Evolutionary conservation across 768 basidiomycete species (phyloP), one percentile per base, ranked within the genome.

Genomic region (Russula earlei): DNA sequence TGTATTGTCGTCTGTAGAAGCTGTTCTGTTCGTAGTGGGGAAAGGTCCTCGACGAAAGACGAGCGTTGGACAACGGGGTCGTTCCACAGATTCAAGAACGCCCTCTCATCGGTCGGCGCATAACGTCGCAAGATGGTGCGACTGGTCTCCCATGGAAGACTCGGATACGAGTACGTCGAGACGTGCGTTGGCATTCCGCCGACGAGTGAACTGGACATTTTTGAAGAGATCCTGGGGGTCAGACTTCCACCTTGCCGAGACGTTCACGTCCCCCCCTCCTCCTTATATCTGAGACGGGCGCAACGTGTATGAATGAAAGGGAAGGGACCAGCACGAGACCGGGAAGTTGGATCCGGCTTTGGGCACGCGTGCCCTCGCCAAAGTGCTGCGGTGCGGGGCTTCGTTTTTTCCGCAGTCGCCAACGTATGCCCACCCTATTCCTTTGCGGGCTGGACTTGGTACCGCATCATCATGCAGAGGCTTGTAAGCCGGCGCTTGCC

Each of bases 81-180:
- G 14, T 48, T 41, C 57, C 57, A 61, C n/a, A 61, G 48, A 15
- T 17, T n/a, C 40, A 49, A 17, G 37, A 61, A 48, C 7, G 37
- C 29, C 17, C 36, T 14, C 37, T 52, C 52, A 31, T 61, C 60
- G 8, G 51, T 38, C 6, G 56, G 49, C 9, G n/a, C 40, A 27
- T 54, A 59, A 5, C 0, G 46, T 22, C 60, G 60, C 42, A 61
- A 33, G 41, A 46, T 25, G 34, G 57, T 54, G 38, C 60, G 60
- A 37, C 22, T 17, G 3, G 60, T 61, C 49, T 60, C 56, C 55
- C 46, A 53, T 7, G n/a, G n/a, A n/a, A n/a, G n/a, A n/a, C n/a
- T n/a, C n/a, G n/a, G n/a, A n/a, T n/a, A n/a, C n/a, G n/a, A n/a
- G n/a, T n/a, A n/a, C n/a, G n/a, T n/a, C n/a, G n/a, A n/a, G n/a